Evolutionary conservation across 441 rosid species (phyloP), one percentile per base, ranked within the genome.

Genomic region (Pelargonium cotyledonis): DNA sequence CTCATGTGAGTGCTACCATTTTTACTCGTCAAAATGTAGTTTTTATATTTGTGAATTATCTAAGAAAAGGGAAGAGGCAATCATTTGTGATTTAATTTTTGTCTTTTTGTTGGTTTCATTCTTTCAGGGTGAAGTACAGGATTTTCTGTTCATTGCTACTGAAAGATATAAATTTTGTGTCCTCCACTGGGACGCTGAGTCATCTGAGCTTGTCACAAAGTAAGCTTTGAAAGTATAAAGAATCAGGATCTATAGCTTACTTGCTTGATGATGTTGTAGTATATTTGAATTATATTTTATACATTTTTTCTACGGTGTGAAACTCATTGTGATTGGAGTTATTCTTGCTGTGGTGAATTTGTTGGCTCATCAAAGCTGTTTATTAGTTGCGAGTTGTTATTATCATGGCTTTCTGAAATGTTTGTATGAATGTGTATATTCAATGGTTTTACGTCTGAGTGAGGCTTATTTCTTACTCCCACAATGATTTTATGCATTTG

Each of bases 121-220:
- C 40, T 72, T 11, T 74, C 82, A 91, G 97, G 97, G 99, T 0
- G 99, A 91, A 84, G 80, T 86, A 2, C 99, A 91, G 72, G 99
- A 94, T 73, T 94, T 91, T 83, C 80, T 94, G 44, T 94, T 94
- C 73, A 88, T 94, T 76, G 94, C 94, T 14, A 91, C 97, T 0
- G 99, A 94, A 74, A 89, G 97, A 86, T 89, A 95, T 78, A 91
- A 90, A 65, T 95, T 91, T 57, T 95, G 99, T 73, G 97, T 95
- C 67, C 97, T 95, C 73, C 99, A 95, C 31, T 95, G 99, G 97
- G 99, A 91, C 81, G 72, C 89, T 6, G 96, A 87, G 72, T 68
- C 88, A 44, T 88, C 96, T 41, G 97, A 95, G 83, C 97, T 95
- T 73, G 77, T 95, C 70, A 91, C 97, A 38, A 89, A 96, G 97